A percentile compares a stretch with the other conserved stretches of the same genome.
These are phyloP conservation scores for Ajuga chamaepitys DNA, from an alignment of 257 asterid species.

Conservation along the genomic window DNA sequence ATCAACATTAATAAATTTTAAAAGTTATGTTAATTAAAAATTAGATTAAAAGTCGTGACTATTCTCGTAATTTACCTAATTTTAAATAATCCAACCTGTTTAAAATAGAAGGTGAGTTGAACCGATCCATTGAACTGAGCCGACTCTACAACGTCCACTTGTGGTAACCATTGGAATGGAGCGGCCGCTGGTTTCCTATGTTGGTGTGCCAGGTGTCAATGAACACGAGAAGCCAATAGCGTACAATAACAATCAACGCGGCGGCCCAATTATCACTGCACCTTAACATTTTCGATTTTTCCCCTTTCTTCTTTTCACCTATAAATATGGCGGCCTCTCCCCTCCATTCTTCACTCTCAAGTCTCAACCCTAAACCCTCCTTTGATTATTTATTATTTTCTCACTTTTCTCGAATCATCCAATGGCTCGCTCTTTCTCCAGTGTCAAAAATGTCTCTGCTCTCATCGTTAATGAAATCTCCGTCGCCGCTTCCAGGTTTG, in stretches of 20 bases:
- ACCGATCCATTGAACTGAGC: no score
- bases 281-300: neutral
- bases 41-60: no score
- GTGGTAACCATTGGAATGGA: no score
- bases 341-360: neutral
- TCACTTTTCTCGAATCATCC: neutral
- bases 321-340: conserved; percentile 27
- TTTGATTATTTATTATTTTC: no score
- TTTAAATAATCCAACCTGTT: no score
- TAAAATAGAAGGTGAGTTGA: no score
- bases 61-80: no score
- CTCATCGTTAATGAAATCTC: conserved; percentile 31
- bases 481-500: conserved; percentile 19
- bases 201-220: conserved; percentile 8
- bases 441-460: conserved; percentile 26
- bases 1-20: no score
- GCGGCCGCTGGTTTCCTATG: no score
- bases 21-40: no score
- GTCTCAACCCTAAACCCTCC: neutral
- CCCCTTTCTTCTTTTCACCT: conserved; percentile 6
- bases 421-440: conserved; percentile 47
- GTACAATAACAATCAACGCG: neutral
- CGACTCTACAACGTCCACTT: no score
- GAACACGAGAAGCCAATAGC: neutral
- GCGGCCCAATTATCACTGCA: conserved; percentile 6